Base-by-base conservation (phyloP, 1,139 yeast species). In the Geotrichum bryndzae region DNA sequence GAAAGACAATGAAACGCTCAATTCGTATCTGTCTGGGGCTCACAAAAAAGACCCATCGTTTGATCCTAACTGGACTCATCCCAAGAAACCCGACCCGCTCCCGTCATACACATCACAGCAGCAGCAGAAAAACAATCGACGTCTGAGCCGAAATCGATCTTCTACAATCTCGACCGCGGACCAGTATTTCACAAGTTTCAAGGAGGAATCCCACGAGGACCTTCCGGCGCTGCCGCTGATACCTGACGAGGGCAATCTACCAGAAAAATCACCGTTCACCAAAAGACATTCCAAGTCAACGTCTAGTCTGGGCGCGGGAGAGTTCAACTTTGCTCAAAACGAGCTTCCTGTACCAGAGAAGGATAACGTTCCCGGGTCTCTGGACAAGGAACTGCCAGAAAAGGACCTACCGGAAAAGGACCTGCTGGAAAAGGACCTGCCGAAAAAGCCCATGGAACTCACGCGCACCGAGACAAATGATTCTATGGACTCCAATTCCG, bases 1-100 rank as follows among this genome's bases (percentile, higher is more conserved):
- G 2, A 60, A 60, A 41, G 60, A 60, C 27, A 60, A 60, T 29
- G 25, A 54, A 3, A 13, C 45, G 2, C 55, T 56, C 13, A 60
- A 56, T 51, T 18, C 27, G 22, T 53, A 53, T 31, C 35, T 56
- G 27, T 13, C 61, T 15, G 38, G 45, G n/a, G 15, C 60, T 11
- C 64, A 54, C 46, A 60, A 59, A 38, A 59, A 64, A 23, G 65
- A 63, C 6, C 63, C 70, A 7, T 69, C 72, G 22, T 69, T 69
- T 57, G 69, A 69, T 60, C 63, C 63, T 27, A 65, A 68, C 56
- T 69, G 72, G 72, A 54, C 53, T n/a, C 59, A 56, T 27, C 59
- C 48, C 22, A 41, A 41, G 18, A 41, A 41, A 18, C 18, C 22
- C 22, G 48, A 41, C n/a, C 22, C 59, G 38, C 55, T 51, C 25